A percentile compares a stretch with the other conserved stretches of the same genome.
Evolutionary conservation across 2,329 filamentous ascomycete genomes (phyloP).

Genomic region (Colletotrichum filicis): DNA sequence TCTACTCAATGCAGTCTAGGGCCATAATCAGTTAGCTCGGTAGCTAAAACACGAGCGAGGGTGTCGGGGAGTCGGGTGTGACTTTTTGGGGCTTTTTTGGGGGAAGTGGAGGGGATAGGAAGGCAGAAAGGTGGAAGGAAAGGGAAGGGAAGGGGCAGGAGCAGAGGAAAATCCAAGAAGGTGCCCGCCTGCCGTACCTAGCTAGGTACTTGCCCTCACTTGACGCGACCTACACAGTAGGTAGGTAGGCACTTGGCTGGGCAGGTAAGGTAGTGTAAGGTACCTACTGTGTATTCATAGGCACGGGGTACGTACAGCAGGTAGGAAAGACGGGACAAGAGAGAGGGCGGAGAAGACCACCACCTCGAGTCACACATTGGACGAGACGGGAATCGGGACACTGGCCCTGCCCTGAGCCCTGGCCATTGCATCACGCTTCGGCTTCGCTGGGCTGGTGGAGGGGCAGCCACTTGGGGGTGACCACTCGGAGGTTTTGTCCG

Average conservation of each 20-base stretch:
- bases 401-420: not conserved
- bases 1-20: constrained; percentile 27
- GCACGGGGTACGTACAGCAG: too few species aligned
- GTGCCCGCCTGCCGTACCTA: not conserved
- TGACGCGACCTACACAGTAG: too few species aligned
- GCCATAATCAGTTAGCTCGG: not conserved
- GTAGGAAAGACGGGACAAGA: not conserved
- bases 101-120: not conserved
- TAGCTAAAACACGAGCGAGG: constrained; percentile 34
- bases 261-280: not conserved
- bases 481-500: constrained; percentile 18
- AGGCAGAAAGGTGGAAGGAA: not conserved
- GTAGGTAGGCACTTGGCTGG: too few species aligned
- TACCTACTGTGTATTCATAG: too few species aligned
- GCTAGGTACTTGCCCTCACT: too few species aligned
- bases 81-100: constrained; percentile 13
- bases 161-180: not conserved
- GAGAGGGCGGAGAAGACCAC: not conserved
- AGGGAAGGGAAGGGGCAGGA: not conserved
- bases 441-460: not conserved
- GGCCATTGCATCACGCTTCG: not conserved
- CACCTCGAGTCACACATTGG: not conserved
- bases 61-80: constrained; percentile 27
- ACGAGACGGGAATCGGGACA: constrained; percentile 4
- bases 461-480: not conserved